Evolutionary conservation across 2,329 filamentous ascomycete species (phyloP).

Genomic region (Penicillium sp.): DNA sequence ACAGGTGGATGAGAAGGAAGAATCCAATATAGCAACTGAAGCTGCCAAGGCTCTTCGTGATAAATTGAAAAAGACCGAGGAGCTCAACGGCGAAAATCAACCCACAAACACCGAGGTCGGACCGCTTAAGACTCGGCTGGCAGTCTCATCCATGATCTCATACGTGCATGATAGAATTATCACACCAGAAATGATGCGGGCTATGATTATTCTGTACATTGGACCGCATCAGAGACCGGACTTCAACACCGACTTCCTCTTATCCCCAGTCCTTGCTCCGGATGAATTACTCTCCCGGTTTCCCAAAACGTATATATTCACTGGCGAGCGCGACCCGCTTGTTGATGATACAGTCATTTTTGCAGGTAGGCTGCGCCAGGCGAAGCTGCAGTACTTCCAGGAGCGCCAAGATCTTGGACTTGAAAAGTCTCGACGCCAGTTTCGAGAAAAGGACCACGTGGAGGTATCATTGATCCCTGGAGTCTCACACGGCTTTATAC

Average conservation of each 20-base stretch:
- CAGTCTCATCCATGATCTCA: slow-evolving; percentile 94
- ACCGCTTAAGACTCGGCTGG: slow-evolving; percentile 75
- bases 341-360: slow-evolving; percentile 98
- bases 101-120: slow-evolving; percentile 43
- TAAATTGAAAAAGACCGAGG: slow-evolving; percentile 31
- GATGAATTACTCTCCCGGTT: slow-evolving; percentile 81
- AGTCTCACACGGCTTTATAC: slow-evolving; percentile 89
- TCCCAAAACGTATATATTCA: slow-evolving; percentile 90
- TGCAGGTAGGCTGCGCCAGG: slow-evolving; percentile 79
- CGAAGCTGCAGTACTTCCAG: slow-evolving; percentile 61
- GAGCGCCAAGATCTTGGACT: slow-evolving; percentile 58
- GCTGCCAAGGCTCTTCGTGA: slow-evolving; percentile 25
- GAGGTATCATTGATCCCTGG: slow-evolving; percentile 85
- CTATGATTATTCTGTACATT: slow-evolving; percentile 98
- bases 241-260: slow-evolving; percentile 84
- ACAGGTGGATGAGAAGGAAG: slow-evolving; percentile 10
- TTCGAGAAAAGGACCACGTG: slow-evolving; percentile 71
- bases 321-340: slow-evolving; percentile 89
- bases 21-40: slow-evolving; percentile 26
- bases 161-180: slow-evolving; percentile 96
- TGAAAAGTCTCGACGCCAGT: slow-evolving; percentile 55
- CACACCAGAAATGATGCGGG: slow-evolving; percentile 96
- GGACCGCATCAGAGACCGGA: slow-evolving; percentile 91
- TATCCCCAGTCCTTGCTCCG: slow-evolving; percentile 86
- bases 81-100: slow-evolving; percentile 37